Percentiles rank a stretch among this genome's conserved stretches.
Evolutionary conservation across 2,329 filamentous ascomycete genomes (phyloP).

Genomic region (Aspergillus aculeatus): DNA sequence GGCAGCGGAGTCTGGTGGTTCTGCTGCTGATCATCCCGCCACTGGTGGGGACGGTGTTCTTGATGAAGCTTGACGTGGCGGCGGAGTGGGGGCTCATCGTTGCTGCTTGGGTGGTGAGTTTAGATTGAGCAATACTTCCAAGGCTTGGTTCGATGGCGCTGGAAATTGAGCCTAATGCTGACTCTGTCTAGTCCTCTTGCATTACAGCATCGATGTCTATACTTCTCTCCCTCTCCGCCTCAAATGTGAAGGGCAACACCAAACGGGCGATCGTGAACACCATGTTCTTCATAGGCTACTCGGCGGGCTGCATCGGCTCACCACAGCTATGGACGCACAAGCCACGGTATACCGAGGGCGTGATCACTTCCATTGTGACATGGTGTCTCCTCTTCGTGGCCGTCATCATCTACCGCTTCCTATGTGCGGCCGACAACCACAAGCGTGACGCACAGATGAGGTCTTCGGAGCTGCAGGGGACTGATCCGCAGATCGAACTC

Average conservation of each 20-base stretch:
- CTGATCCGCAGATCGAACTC: too few species aligned
- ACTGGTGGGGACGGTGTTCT: constrained; percentile 46
- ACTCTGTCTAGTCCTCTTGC: constrained; percentile 36
- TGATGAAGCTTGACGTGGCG: constrained; percentile 50
- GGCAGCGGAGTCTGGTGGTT: too few species aligned
- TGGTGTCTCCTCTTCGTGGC: too few species aligned
- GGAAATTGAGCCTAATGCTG: too few species aligned
- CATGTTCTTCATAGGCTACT: constrained; percentile 54
- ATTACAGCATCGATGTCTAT: constrained; percentile 46
- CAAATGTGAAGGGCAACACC: constrained; percentile 54
- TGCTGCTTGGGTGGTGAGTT: constrained; percentile 28
- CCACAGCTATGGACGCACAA: constrained; percentile 50
- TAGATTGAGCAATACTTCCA: too few species aligned
- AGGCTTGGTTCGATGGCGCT: too few species aligned
- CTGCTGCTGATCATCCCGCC: constrained; percentile 26
- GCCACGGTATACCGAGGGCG: constrained; percentile 48
- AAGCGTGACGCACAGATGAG: too few species aligned
- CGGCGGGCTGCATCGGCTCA: constrained; percentile 46
- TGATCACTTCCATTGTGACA: constrained; percentile 35
- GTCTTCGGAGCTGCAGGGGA: too few species aligned
- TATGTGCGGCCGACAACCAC: too few species aligned
- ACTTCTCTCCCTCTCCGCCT: constrained; percentile 47
- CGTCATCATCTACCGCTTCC: too few species aligned
- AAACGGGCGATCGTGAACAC: constrained; percentile 50
- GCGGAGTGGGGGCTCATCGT: constrained; percentile 50